Conservation (phyloP, 192 early-diverging fungal species). For the Kickxella alabastrina region DNA sequence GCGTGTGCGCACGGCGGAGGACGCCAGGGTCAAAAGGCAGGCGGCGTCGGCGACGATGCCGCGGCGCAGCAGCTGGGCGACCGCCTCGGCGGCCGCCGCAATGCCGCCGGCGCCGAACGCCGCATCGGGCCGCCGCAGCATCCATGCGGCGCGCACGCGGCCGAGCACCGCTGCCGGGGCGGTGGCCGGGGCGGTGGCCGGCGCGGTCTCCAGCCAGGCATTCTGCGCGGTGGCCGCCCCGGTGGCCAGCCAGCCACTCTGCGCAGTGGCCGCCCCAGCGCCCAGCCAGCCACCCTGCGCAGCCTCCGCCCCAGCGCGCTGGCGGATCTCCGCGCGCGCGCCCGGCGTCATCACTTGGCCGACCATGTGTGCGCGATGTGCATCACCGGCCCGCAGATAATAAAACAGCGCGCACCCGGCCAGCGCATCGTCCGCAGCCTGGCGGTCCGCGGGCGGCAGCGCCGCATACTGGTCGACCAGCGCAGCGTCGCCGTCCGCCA, state of each 20-base stretch:
- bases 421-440: not conserved
- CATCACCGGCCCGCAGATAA: not conserved
- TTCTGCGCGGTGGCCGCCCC: no score
- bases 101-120: slow-evolving; percentile 10
- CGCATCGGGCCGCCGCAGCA: slow-evolving; percentile 11
- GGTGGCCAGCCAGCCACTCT: not conserved
- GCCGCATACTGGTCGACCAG: not conserved
- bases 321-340: not conserved
- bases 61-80: not conserved
- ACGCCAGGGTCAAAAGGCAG: slow-evolving; percentile 10
- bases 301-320: not conserved
- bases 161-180: no score
- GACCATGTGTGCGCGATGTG: not conserved
- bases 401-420: not conserved
- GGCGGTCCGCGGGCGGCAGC: not conserved
- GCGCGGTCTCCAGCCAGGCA: no score
- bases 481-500: not conserved
- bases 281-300: not conserved
- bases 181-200: no score
- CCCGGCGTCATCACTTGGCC: not conserved
- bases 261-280: no score
- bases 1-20: slow-evolving; percentile 10
- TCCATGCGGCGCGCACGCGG: not conserved
- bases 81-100: not conserved
- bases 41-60: slow-evolving; percentile 8